Evolutionary conservation across 176 grass and related monocot species (phyloP).

Genomic region (Leersia perrieri): DNA sequence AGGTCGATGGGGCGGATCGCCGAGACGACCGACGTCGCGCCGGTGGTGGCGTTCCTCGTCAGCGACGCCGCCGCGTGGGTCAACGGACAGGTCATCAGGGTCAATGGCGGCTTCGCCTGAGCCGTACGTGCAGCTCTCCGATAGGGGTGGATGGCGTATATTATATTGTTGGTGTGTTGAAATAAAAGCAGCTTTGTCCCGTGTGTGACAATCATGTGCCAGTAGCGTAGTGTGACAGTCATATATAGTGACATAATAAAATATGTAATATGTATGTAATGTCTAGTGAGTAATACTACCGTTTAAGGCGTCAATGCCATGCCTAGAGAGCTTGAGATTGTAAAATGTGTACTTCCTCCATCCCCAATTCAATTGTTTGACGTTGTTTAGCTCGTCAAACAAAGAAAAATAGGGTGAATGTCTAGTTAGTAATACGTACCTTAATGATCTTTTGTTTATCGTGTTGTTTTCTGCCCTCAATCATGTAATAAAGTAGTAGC

Average conservation of each 20-base stretch:
- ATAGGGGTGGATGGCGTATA: not conserved
- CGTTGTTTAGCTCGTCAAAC: too few relatives aligned
- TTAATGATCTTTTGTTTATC: too few relatives aligned
- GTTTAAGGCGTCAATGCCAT: too few relatives aligned
- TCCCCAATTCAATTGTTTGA: too few relatives aligned
- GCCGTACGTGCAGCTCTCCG: not conserved
- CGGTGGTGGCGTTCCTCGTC: slow-evolving; percentile 51
- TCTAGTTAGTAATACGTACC: too few relatives aligned
- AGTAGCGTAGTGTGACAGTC: not conserved
- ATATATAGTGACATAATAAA: not conserved
- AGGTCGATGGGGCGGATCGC: slow-evolving; percentile 44
- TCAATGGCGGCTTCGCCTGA: slow-evolving; percentile 62
- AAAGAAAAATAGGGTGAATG: too few relatives aligned
- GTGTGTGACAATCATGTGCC: not conserved
- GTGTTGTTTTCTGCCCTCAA: too few relatives aligned
- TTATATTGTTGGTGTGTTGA: not conserved
- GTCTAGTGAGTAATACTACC: too few relatives aligned
- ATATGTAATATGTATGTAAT: not conserved
- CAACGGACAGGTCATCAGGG: slow-evolving; percentile 56
- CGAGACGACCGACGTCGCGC: slow-evolving; percentile 49
- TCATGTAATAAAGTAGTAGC: too few relatives aligned
- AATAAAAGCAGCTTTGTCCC: too few relatives aligned
- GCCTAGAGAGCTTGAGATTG: too few relatives aligned
- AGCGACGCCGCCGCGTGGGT: slow-evolving; percentile 51
- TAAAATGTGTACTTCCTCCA: too few relatives aligned